These are phyloP conservation scores for Penicillium turbatum DNA, from an alignment of 495 filamentous ascomycete genomes.

Conservation along the genomic window DNA sequence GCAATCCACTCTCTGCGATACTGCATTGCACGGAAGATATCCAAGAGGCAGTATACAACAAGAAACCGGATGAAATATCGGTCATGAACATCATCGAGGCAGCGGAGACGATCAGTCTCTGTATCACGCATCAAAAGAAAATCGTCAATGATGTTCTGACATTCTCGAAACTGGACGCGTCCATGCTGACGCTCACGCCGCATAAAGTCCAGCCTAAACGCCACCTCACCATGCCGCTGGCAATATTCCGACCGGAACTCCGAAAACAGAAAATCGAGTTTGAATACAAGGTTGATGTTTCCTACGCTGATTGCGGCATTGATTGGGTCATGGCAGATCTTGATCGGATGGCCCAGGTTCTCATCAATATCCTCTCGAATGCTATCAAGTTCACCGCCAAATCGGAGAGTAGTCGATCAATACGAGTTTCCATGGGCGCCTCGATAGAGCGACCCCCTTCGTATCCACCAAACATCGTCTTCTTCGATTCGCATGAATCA, in stretches of 20 bases:
- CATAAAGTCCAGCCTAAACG: constrained; percentile 60
- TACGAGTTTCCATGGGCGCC: constrained; percentile 67
- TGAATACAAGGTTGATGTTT: constrained; percentile 54
- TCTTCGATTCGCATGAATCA: constrained; percentile 44
- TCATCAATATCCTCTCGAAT: constrained; percentile 73
- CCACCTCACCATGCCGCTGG: constrained; percentile 62
- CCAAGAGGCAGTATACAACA: constrained; percentile 16
- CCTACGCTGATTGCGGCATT: constrained; percentile 49
- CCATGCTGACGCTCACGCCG: constrained; percentile 63
- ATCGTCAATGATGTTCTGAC: constrained; percentile 79
- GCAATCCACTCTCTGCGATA: constrained; percentile 78
- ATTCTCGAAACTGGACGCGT: constrained; percentile 78
- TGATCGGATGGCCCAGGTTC: constrained; percentile 64
- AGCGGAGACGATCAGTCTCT: constrained; percentile 70
- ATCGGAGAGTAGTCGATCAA: constrained; percentile 49
- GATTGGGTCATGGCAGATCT: constrained; percentile 71
- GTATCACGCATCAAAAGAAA: constrained; percentile 71
- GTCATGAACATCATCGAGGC: constrained; percentile 54
- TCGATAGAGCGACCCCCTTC: constrained; percentile 49
- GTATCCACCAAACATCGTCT: constrained; percentile 46
- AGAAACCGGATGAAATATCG: constrained; percentile 2
- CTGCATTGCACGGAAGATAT: constrained; percentile 81
- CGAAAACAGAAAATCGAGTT: constrained; percentile 63
- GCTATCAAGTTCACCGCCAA: constrained; percentile 72
- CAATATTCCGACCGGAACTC: constrained; percentile 70